Conservation (phyloP, 257 asterid genomes). For the Schizonepeta tenuifolia region DNA sequence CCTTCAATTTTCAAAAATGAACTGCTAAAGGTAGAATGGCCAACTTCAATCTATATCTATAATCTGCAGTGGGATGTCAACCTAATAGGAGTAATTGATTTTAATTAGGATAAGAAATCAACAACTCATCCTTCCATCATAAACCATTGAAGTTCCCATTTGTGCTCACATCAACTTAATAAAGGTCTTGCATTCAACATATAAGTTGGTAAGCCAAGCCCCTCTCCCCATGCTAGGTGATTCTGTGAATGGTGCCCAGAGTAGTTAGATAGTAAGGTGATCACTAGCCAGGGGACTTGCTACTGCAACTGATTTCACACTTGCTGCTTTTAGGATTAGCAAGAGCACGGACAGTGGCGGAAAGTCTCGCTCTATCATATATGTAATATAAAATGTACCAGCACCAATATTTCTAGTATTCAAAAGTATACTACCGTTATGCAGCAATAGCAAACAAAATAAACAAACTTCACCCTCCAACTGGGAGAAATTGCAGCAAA, state of each 20-base stretch:
- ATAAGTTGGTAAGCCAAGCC: too few relatives aligned
- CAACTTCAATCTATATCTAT: background rate
- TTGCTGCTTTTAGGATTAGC: slow-evolving; percentile 77
- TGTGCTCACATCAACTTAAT: too few relatives aligned
- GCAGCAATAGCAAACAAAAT: background rate
- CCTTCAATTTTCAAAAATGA: slow-evolving; percentile 72
- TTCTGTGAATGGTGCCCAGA: slow-evolving; percentile 46
- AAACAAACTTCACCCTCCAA: background rate
- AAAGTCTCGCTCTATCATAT: slow-evolving; percentile 54
- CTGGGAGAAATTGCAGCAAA: background rate
- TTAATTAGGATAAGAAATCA: slow-evolving; percentile 67
- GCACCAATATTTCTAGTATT: background rate
- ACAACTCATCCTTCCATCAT: slow-evolving; percentile 59
- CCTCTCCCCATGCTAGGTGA: slow-evolving; percentile 33
- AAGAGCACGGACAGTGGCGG: slow-evolving; percentile 93
- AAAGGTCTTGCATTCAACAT: too few relatives aligned
- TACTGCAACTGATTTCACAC: slow-evolving; percentile 63
- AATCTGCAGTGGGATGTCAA: background rate
- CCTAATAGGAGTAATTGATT: slow-evolving; percentile 7
- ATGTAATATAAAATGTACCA: too few relatives aligned
- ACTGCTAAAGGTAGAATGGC: slow-evolving; percentile 61
- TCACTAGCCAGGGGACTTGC: slow-evolving; percentile 78
- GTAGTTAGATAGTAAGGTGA: slow-evolving; percentile 80
- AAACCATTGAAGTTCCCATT: background rate
- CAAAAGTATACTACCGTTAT: background rate